Evolutionary conservation across 805 yeast genomes (phyloP).

Genomic region (Lipomyces oligophaga): DNA sequence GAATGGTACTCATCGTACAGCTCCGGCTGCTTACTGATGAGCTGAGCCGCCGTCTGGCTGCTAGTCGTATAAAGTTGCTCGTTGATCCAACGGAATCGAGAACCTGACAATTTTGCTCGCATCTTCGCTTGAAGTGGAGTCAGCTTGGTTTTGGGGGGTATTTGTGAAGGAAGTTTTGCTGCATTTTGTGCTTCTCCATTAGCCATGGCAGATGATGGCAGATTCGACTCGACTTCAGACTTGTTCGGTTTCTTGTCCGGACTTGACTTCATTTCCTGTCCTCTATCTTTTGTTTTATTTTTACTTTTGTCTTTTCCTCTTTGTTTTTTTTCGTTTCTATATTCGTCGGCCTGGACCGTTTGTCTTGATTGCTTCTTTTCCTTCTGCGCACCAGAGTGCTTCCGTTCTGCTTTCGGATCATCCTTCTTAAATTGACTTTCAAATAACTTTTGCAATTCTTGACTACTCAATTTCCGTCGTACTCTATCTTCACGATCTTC

Average conservation of each 20-base stretch:
- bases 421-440: conserved; percentile 11
- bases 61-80: conserved; percentile 89
- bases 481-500: not conserved
- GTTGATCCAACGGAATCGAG: conserved; percentile 96
- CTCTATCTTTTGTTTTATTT: not conserved
- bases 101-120: conserved; percentile 92
- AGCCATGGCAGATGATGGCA: not conserved
- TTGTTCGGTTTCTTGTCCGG: not conserved
- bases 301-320: not conserved
- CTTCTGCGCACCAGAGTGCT: not conserved
- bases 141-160: conserved; percentile 41
- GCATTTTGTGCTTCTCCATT: not conserved
- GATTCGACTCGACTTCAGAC: not conserved
- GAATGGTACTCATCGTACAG: conserved; percentile 91
- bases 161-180: not conserved
- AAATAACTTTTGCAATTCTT: conserved; percentile 21
- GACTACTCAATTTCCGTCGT: conserved; percentile 17
- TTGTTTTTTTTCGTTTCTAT: not conserved
- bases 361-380: not conserved
- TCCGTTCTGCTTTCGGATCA: not conserved
- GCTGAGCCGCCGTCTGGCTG: conserved; percentile 68
- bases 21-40: conserved; percentile 77
- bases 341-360: not conserved
- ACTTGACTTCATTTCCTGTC: not conserved
- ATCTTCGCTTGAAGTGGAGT: conserved; percentile 91